phyloP scores from a whole-genome alignment of 2,329 filamentous ascomycete genomes.

The Penicillium sp. region DNA sequence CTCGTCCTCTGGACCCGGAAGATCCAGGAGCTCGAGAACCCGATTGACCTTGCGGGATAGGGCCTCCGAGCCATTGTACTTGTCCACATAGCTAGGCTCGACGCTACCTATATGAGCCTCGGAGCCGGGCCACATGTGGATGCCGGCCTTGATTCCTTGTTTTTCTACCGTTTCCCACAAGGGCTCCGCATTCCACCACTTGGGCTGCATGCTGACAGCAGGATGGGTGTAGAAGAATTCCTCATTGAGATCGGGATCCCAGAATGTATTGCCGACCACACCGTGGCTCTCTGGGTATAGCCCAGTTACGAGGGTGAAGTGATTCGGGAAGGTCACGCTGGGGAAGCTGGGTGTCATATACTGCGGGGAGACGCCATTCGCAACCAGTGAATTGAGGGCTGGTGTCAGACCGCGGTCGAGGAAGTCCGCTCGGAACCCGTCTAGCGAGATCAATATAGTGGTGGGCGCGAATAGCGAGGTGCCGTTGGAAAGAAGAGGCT shows the following conservation, averaged over 20 bases:
- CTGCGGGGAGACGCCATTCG: conserved; percentile 81
- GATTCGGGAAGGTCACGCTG: conserved; percentile 94
- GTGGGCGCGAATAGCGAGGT: conserved; percentile 88
- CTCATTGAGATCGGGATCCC: conserved; percentile 74
- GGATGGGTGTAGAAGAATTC: conserved; percentile 90
- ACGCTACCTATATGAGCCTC: conserved; percentile 80
- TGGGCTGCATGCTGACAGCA: conserved; percentile 72
- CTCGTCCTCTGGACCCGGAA: conserved; percentile 70
- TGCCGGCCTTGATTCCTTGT: conserved; percentile 74
- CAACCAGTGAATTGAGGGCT: conserved; percentile 74
- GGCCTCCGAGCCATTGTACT: conserved; percentile 76
- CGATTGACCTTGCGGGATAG: conserved; percentile 76
- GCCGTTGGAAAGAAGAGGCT: conserved; percentile 67
- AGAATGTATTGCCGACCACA: conserved; percentile 92
- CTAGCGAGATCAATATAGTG: conserved; percentile 89
- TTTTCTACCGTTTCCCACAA: conserved; percentile 92
- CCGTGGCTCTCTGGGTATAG: conserved; percentile 92
- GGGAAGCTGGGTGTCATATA: conserved; percentile 97
- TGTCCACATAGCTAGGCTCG: conserved; percentile 80
- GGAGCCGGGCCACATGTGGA: conserved; percentile 99
- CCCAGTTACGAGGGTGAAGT: conserved; percentile 90
- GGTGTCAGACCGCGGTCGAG: conserved; percentile 82
- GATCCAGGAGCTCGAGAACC: conserved; percentile 81
- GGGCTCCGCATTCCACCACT: conserved; percentile 95
- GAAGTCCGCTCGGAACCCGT: conserved; percentile 95